phyloP scores from a whole-genome alignment of 2,329 filamentous ascomycete species.

The Torrubiellomyces zombiae region DNA sequence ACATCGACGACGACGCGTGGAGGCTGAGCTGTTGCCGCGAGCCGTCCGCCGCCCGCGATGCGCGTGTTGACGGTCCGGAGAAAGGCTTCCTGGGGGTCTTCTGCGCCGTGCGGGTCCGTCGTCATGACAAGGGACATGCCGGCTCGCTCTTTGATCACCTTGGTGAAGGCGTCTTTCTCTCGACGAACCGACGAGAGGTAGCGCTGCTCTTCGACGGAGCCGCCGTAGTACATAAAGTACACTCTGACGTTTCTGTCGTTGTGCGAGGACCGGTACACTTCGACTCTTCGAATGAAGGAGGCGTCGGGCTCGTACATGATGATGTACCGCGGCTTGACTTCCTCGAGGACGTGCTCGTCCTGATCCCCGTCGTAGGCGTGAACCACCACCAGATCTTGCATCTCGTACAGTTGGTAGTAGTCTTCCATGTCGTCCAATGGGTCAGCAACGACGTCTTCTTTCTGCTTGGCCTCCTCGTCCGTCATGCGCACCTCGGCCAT shows the following conservation, averaged over 20 bases:
- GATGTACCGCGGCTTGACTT: constrained; percentile 82
- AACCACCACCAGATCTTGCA: constrained; percentile 73
- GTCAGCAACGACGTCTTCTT: constrained; percentile 58
- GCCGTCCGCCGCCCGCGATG: constrained; percentile 79
- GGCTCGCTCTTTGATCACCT: constrained; percentile 83
- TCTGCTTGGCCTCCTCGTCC: constrained; percentile 57
- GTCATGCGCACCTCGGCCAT: constrained; percentile 73
- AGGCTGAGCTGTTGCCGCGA: constrained; percentile 69
- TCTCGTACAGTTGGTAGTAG: constrained; percentile 80
- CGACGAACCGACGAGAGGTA: constrained; percentile 80
- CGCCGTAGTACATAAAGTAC: constrained; percentile 93
- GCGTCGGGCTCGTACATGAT: constrained; percentile 98
- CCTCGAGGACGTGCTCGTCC: constrained; percentile 92
- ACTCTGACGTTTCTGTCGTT: constrained; percentile 76
- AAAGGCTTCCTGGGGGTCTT: constrained; percentile 82
- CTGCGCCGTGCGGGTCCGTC: constrained; percentile 47
- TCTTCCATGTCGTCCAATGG: constrained; percentile 83
- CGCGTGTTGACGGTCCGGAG: constrained; percentile 90
- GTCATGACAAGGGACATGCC: constrained; percentile 83
- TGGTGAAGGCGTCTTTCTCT: constrained; percentile 93
- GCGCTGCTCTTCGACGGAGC: constrained; percentile 86
- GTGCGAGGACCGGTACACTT: constrained; percentile 92
- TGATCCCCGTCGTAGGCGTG: constrained; percentile 92
- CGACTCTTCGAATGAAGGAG: constrained; percentile 82
- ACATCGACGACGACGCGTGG: constrained; percentile 90